Evolutionary conservation across 192 early-diverging fungal genomes (phyloP).

Genomic region (Podila minutissima): DNA sequence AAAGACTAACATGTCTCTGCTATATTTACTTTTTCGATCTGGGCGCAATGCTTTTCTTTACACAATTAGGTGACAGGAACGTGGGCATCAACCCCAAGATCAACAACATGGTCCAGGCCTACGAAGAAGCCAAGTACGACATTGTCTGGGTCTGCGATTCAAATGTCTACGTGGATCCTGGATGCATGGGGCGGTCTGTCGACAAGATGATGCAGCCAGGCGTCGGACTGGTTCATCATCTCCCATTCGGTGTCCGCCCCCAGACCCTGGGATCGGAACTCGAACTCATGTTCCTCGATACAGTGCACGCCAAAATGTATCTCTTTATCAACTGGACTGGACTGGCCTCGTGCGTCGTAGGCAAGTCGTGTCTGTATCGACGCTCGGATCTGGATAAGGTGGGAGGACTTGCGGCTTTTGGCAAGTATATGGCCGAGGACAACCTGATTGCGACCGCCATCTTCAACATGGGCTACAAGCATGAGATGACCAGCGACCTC

Average conservation of each 20-base stretch:
- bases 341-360: slow-evolving; percentile 89
- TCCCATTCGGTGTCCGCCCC: slow-evolving; percentile 82
- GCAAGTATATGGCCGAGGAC: slow-evolving; percentile 94
- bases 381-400: slow-evolving; percentile 80
- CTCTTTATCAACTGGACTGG: slow-evolving; percentile 89
- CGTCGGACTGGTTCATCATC: slow-evolving; percentile 94
- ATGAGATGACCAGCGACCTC: slow-evolving; percentile 90
- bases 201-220: slow-evolving; percentile 74
- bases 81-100: slow-evolving; percentile 97
- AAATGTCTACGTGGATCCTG: slow-evolving; percentile 84
- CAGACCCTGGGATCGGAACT: slow-evolving; percentile 81
- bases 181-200: slow-evolving; percentile 83
- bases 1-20: too few relatives aligned
- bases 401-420: slow-evolving; percentile 88
- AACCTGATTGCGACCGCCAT: slow-evolving; percentile 92
- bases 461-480: slow-evolving; percentile 80
- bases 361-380: slow-evolving; percentile 94
- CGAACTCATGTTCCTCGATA: slow-evolving; percentile 88
- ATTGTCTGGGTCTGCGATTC: slow-evolving; percentile 97
- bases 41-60: too few relatives aligned
- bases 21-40: too few relatives aligned
- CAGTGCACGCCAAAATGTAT: slow-evolving; percentile 96
- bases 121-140: slow-evolving; percentile 80
- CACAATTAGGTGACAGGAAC: slow-evolving; percentile 62
- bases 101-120: slow-evolving; percentile 91